A percentile compares a stretch with the other conserved stretches of the same genome.
Conservation (phyloP, 2,329 filamentous ascomycete genomes). For the Tolypocladium album region DNA sequence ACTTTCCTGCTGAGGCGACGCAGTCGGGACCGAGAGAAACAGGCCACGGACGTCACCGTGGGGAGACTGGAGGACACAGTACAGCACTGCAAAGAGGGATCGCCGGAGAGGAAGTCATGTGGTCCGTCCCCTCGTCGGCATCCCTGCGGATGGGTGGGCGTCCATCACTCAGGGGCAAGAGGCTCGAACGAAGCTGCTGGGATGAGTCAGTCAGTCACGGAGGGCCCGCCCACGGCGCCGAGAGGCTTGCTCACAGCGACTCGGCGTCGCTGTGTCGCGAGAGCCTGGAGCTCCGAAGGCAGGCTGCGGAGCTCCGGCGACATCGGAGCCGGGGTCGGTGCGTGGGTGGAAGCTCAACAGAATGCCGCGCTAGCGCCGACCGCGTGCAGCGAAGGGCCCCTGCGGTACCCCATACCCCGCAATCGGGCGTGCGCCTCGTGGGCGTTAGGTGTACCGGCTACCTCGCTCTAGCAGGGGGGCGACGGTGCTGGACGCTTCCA, state of each 20-base stretch:
- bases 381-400: not conserved
- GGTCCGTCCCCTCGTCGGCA: not conserved
- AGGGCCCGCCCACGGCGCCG: not conserved
- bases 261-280: not conserved
- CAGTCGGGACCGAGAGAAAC: not conserved
- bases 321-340: not conserved
- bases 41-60: not conserved
- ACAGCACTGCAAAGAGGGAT: not conserved
- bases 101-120: not conserved
- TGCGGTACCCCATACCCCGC: constrained; percentile 14
- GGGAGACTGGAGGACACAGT: not conserved
- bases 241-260: not conserved
- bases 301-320: not conserved
- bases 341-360: not conserved
- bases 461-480: not conserved
- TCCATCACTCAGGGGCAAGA: not conserved
- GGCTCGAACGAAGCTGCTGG: not conserved
- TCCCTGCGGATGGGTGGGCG: not conserved
- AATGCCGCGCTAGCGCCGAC: not conserved
- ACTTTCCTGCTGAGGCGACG: not conserved
- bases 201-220: not conserved
- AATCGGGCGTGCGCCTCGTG: constrained; percentile 4
- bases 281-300: not conserved
- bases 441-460: constrained; percentile 6
- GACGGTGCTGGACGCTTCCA: not conserved